A percentile compares a stretch with the other conserved stretches of the same genome.
Evolutionary conservation across 306 rosid species (phyloP).

Genomic region (Cucurbita moschata): DNA sequence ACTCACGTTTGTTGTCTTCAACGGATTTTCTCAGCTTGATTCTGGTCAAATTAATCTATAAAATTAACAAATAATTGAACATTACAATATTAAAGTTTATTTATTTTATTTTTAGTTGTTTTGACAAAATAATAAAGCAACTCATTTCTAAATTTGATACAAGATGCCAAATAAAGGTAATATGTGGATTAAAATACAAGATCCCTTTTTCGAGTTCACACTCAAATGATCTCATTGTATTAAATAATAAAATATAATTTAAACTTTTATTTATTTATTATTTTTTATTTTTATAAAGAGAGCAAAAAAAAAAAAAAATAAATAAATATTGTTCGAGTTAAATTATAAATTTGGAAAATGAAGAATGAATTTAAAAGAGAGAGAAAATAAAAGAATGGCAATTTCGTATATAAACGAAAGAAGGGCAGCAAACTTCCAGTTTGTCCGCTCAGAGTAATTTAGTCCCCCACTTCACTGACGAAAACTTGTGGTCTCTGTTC

Average conservation of each 20-base stretch:
- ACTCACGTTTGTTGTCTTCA: background rate
- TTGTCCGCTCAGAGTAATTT: background rate
- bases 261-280: too few relatives aligned
- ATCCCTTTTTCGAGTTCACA: background rate
- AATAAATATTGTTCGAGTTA: too few relatives aligned
- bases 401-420: background rate
- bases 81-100: background rate
- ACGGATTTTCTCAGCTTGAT: background rate
- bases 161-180: background rate
- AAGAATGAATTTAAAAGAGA: too few relatives aligned
- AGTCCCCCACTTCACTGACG: background rate
- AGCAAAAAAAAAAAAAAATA: too few relatives aligned
- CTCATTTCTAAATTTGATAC: background rate
- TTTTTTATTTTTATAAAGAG: too few relatives aligned
- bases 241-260: too few relatives aligned
- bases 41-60: background rate
- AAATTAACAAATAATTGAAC: background rate
- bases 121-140: background rate
- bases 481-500: background rate
- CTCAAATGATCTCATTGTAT: background rate
- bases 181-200: background rate
- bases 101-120: background rate
- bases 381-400: background rate
- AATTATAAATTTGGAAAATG: too few relatives aligned
- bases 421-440: background rate